Base-by-base conservation (phyloP, 2,329 filamentous ascomycete genomes). In the Venturia aucupariae region DNA sequence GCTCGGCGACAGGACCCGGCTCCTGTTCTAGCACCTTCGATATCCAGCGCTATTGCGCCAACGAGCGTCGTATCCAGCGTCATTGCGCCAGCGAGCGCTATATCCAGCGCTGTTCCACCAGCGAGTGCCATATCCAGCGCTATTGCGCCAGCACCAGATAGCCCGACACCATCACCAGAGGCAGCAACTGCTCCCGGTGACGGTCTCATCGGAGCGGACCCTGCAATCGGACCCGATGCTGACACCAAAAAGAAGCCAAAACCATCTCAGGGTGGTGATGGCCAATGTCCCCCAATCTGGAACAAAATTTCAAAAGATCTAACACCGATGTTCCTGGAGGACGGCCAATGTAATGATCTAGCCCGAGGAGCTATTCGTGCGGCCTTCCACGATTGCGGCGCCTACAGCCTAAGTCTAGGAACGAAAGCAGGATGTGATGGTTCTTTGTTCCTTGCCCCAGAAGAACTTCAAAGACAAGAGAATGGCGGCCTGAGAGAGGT, bases 401-500 rank as follows among this genome's bases (percentile, higher is more conserved):
- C 75, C 19, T 64, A 48, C 13, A 22, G 60, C 30, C 24, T 42
- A n/a, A 41, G 46, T 41, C 51, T 64, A 27, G 62, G 62, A 30
- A 64, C 10, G 4, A 41, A 15, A 15, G 62, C 22, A 32, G 77
- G 76, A 46, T 76, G 76, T n/a, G 76, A 79, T 62, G 77, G 77
- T 42, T 77, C 75, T 1, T 70, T 78, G 13, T 66, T 77, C 22
- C 75, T 78, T 66, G 70, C 73, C 44, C 69, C 71, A 44, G 51
- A 64, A 39, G 77, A 78, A 65, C 70, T 74, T n/a, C 65, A 68
- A 7, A 70, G 77, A 2, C 41, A 67, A 2, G 75, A 77, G 48
- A 76, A 85, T 70, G 72, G 69, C 22, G 82, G 81, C 0, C 73
- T 85, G 3, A 70, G 75, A 65, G 71, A 69, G 10, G 78, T 81